Percentiles rank a stretch among this genome's conserved stretches.
Conservation (phyloP, 148 eudicot genomes). For the Rhododendron vialii region DNA sequence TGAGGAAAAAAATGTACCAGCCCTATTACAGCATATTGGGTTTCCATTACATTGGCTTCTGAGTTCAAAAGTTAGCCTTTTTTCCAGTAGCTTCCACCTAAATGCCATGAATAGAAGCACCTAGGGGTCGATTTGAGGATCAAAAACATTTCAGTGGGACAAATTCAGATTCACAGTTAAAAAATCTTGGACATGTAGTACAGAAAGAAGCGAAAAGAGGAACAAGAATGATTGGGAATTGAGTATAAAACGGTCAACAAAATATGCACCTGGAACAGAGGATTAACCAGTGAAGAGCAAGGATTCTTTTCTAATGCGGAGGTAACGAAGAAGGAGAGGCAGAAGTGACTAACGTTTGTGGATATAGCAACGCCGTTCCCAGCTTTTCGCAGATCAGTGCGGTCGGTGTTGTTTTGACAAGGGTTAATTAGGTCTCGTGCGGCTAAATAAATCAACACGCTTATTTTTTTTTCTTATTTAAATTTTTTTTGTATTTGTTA, state of each 20-base stretch:
- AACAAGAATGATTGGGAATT: not conserved
- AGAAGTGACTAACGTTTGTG: not conserved
- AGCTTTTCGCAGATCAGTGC: not conserved
- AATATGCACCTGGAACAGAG: not conserved
- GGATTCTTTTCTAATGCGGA: not conserved
- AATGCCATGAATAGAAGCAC: conserved; percentile 11
- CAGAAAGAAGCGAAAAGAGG: not conserved
- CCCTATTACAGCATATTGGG: not conserved
- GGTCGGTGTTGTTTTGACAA: not conserved
- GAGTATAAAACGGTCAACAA: not conserved
- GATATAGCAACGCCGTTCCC: not conserved
- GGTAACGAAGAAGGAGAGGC: not conserved
- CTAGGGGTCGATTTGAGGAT: not conserved
- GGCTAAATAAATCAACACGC: no score
- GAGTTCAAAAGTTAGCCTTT: conserved; percentile 1
- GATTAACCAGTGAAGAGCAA: not conserved
- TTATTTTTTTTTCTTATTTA: no score
- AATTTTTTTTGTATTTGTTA: no score
- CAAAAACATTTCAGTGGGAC: not conserved
- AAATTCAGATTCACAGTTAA: not conserved
- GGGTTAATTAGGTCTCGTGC: not conserved
- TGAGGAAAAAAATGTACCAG: conserved; percentile 8
- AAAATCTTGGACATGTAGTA: not conserved
- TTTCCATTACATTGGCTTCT: not conserved
- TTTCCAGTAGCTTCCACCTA: conserved; percentile 2